Evolutionary conservation across 345 rosid species (phyloP), one percentile per base, ranked within the genome.

Genomic region (Salix purpurea): DNA sequence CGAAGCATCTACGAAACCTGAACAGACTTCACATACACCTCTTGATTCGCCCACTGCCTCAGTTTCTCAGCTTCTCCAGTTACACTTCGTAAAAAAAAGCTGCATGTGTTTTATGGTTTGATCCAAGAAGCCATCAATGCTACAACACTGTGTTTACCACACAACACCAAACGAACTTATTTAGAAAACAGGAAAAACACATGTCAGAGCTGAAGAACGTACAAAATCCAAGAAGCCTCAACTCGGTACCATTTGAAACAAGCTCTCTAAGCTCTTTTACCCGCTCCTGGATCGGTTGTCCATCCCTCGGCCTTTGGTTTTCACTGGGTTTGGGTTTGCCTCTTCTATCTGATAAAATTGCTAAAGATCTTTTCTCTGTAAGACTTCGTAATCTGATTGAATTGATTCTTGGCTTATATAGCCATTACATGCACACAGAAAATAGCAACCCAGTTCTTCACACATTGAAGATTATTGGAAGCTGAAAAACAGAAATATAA

Each of bases 271-370:
- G 83, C 80, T 91, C 93, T 81, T 85, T 89, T 14, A 89, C 85
- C 46, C 93, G 85, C 64, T 91, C 96, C 80, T 91, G 93, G 76
- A 91, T 91, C 76, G 87, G 75, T 67, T 87, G 96, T 69, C 96
- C 84, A 70, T 89, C 96, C 79, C 93, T 87, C 26, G 87, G 85
- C 83, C 54, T 87, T 70, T 69, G 92, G 77, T 79, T 85, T 69
- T 86, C 88, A 61, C 81, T 26, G 26, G 26, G 26, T 26, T 26
- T 83, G n/a, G 86, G 80, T 76, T 79, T 81, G 24, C 83, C 88
- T 75, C 87, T 88, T 69, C 26, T 26, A 26, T 26, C 26, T 26
- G 26, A 26, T 26, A 26, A 26, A 26, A 26, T 26, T 26, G 26
- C 26, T 26, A 26, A 26, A 26, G 26, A 26, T 26, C 26, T 26